These are phyloP conservation scores for Zygosaccharomyces pseudorouxii DNA, from an alignment of 805 yeast species.

Conservation along the genomic window DNA sequence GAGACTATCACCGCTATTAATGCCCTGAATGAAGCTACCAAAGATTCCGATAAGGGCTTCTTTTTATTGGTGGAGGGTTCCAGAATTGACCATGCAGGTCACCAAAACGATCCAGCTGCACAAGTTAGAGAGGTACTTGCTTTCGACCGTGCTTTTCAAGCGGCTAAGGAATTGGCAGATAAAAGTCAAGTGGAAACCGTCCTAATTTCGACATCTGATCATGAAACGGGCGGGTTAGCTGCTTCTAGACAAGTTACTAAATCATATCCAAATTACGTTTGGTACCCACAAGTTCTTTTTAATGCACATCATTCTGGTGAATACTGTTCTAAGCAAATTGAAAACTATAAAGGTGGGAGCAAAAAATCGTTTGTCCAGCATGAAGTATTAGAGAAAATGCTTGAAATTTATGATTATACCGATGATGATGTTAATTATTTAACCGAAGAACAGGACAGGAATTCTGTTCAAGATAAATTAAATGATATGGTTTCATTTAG, in stretches of 20 bases:
- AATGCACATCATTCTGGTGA: constrained; percentile 78
- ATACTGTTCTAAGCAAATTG: constrained; percentile 48
- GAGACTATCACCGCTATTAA: constrained; percentile 70
- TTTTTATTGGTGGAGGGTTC: constrained; percentile 87
- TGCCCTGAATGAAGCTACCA: constrained; percentile 61
- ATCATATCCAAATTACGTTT: constrained; percentile 75
- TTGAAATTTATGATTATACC: constrained; percentile 60
- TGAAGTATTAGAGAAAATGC: constrained; percentile 54
- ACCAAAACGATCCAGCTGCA: constrained; percentile 89
- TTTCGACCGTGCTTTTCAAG: constrained; percentile 73
- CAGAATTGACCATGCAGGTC: constrained; percentile 94
- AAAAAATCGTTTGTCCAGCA: constrained; percentile 42
- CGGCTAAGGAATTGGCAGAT: constrained; percentile 67
- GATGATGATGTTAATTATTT: constrained; percentile 50
- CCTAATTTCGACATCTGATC: constrained; percentile 82
- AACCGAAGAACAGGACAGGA: constrained; percentile 30
- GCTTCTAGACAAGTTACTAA: constrained; percentile 70
- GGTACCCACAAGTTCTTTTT: constrained; percentile 76
- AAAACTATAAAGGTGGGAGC: constrained; percentile 30
- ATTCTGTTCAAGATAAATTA: constrained; percentile 41
- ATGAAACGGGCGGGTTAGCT: constrained; percentile 94
- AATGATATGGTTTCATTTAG: constrained; percentile 72
- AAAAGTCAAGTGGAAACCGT: constrained; percentile 68
- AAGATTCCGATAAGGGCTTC: constrained; percentile 75
- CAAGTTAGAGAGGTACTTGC: constrained; percentile 90